These are phyloP conservation scores for Linnemannia zychae DNA, from an alignment of 192 early-diverging fungal genomes.

Conservation along the genomic window DNA sequence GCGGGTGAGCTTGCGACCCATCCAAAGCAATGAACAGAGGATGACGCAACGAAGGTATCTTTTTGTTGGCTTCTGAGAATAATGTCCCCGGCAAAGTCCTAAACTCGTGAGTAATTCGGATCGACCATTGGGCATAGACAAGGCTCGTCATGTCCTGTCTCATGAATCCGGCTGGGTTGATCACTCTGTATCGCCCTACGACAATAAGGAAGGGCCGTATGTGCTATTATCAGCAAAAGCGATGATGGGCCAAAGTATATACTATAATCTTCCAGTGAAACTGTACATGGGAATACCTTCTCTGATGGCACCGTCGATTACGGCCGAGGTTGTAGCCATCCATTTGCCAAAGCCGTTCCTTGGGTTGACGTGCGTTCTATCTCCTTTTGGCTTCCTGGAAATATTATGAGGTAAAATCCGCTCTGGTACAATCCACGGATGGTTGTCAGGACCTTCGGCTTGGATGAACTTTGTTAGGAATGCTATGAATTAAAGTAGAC, in stretches of 20 bases:
- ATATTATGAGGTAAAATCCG: constrained; percentile 10
- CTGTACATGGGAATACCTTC: constrained; percentile 13
- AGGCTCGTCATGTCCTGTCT: constrained; percentile 29
- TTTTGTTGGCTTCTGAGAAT: neutral
- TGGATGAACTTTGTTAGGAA: constrained; percentile 39
- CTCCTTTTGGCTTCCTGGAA: neutral
- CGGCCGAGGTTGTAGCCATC: constrained; percentile 3
- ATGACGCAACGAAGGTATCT: neutral
- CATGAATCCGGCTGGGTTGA: constrained; percentile 29
- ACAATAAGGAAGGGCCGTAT: neutral
- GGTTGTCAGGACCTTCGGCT: constrained; percentile 15
- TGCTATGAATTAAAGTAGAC: neutral
- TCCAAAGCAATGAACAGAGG: neutral
- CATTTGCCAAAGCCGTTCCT: constrained; percentile 30
- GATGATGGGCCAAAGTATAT: neutral
- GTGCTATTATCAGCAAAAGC: neutral
- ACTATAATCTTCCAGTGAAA: too few species aligned
- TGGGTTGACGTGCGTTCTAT: neutral
- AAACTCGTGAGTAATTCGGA: constrained; percentile 17
- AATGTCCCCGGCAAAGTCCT: neutral
- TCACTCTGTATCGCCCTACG: constrained; percentile 37
- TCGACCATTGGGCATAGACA: constrained; percentile 44
- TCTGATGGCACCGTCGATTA: constrained; percentile 17
- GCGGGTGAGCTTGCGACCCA: neutral
- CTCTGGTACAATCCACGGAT: constrained; percentile 38